Evolutionary conservation across 225 moss, liverwort and hornwort species (phyloP).

Genomic region (Marchantia polymorpha): DNA sequence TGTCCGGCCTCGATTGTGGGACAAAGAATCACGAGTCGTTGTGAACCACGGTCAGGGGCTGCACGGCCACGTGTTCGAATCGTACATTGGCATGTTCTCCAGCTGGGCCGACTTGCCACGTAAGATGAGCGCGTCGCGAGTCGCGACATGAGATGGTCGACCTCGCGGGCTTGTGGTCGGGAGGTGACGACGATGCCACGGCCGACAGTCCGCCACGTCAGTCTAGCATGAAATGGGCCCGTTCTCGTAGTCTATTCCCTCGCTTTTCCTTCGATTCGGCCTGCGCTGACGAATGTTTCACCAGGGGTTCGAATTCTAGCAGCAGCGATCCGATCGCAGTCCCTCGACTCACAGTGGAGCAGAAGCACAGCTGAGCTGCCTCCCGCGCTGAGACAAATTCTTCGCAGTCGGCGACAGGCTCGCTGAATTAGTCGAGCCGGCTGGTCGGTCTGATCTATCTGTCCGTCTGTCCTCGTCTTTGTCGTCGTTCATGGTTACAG

Average conservation of each 20-base stretch:
- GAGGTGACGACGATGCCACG: not conserved
- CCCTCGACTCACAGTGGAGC: too few species aligned
- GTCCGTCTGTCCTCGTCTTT: too few species aligned
- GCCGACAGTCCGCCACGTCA: not conserved
- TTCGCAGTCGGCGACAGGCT: not conserved
- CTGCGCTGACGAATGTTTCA: not conserved
- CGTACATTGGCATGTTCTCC: not conserved
- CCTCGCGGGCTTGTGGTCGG: not conserved
- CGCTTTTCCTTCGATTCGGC: not conserved
- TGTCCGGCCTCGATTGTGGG: not conserved
- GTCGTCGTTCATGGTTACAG: not conserved
- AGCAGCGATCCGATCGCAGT: too few species aligned
- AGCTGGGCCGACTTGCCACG: not conserved
- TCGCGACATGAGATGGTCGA: not conserved
- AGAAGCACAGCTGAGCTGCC: not conserved
- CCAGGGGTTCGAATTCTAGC: not conserved
- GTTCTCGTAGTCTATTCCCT: not conserved
- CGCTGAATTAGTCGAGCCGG: too few species aligned
- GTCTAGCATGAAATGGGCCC: not conserved
- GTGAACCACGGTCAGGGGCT: not conserved
- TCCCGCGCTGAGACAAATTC: not conserved
- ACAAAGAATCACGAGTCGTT: not conserved
- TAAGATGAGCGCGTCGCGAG: too few species aligned
- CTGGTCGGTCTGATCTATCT: too few species aligned
- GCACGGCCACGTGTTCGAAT: not conserved